phyloP scores from a whole-genome alignment of 768 basidiomycete species.

The Trametes sanguinea region DNA sequence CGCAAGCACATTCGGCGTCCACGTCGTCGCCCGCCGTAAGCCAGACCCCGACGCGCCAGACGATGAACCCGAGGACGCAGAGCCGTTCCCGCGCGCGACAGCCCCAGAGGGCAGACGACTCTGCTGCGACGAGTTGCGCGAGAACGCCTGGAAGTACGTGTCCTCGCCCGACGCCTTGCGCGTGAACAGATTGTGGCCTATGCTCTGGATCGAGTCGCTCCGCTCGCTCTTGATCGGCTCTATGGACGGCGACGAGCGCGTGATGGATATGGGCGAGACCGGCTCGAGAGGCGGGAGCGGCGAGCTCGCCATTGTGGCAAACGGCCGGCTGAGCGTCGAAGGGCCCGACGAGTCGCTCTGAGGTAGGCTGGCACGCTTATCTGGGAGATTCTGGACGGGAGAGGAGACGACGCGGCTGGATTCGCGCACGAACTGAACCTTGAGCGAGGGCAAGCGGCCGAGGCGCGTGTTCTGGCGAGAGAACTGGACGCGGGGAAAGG shows the following conservation, averaged over 20 bases:
- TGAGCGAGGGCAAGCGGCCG: conserved; percentile 17
- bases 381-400: not conserved
- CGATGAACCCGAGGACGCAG: conserved; percentile 1
- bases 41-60: not conserved
- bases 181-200: conserved; percentile 16
- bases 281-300: conserved; percentile 4
- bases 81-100: conserved; percentile 4
- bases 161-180: conserved; percentile 17
- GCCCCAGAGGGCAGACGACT: not conserved
- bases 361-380: not conserved
- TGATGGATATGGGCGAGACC: not conserved
- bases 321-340: conserved; percentile 16
- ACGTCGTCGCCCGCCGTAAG: conserved; percentile 7
- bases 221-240: not conserved
- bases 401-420: conserved; percentile 13
- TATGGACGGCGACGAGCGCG: not conserved
- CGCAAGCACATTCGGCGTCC: conserved; percentile 18
- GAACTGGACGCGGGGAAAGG: conserved; percentile 6
- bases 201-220: conserved; percentile 6
- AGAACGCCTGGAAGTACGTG: not conserved
- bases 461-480: conserved; percentile 2
- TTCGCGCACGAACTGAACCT: conserved; percentile 18
- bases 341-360: conserved; percentile 5
- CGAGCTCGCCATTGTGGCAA: conserved; percentile 10
- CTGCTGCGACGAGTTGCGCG: conserved; percentile 16